Evolutionary conservation across 2,329 filamentous ascomycete species (phyloP).

Genomic region (Fusarium sp.): DNA sequence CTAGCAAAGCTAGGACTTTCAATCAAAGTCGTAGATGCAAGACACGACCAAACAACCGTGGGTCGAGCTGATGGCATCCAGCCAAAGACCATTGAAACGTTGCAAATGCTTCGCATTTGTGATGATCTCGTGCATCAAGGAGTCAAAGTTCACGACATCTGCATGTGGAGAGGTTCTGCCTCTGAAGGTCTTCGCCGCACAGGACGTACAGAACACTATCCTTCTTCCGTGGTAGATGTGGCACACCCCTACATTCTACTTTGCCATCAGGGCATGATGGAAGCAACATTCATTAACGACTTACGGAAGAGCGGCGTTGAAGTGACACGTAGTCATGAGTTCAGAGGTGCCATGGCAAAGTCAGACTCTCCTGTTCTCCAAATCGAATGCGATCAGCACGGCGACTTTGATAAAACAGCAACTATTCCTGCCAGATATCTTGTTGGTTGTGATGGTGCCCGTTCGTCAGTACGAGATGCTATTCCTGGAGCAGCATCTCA

Average conservation of each 20-base stretch:
- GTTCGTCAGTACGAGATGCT: slow-evolving; percentile 75
- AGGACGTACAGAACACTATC: slow-evolving; percentile 78
- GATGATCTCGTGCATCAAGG: slow-evolving; percentile 75
- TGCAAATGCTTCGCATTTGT: slow-evolving; percentile 77
- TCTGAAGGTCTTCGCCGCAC: slow-evolving; percentile 68
- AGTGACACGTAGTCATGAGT: no score
- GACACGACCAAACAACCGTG: slow-evolving; percentile 74
- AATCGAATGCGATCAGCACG: no score
- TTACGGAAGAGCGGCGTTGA: no score
- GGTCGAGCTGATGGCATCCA: slow-evolving; percentile 80
- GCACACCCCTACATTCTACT: slow-evolving; percentile 69
- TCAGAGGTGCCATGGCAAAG: no score
- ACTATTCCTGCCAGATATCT: slow-evolving; percentile 30
- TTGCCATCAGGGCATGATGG: slow-evolving; percentile 77
- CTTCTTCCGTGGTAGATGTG: slow-evolving; percentile 66
- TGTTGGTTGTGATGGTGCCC: slow-evolving; percentile 71
- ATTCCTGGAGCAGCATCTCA: slow-evolving; percentile 68
- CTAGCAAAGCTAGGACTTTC: no score
- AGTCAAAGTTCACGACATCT: slow-evolving; percentile 80
- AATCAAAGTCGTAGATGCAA: slow-evolving; percentile 29
- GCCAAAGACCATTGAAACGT: slow-evolving; percentile 82
- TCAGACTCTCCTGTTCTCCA: no score
- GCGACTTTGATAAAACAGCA: no score
- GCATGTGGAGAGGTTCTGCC: slow-evolving; percentile 73
- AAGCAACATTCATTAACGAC: no score